Percentiles rank a stretch among this genome's conserved stretches.
phyloP scores from a whole-genome alignment of 1,284 basidiomycete genomes.

The Athelia psychrophila region DNA sequence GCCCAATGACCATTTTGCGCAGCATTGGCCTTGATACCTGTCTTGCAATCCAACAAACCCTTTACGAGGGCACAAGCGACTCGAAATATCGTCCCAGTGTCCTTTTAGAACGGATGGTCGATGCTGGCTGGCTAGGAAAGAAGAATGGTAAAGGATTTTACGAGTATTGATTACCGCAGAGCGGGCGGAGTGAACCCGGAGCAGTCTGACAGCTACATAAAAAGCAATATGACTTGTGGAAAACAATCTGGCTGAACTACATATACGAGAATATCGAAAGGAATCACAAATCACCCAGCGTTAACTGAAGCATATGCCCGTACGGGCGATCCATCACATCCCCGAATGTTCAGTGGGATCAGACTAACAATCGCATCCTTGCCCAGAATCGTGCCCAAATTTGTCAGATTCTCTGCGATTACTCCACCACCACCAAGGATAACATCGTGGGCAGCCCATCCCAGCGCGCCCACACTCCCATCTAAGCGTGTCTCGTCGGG shows the following conservation, averaged over 20 bases:
- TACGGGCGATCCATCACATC: constrained; percentile 64
- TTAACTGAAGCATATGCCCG: constrained; percentile 50
- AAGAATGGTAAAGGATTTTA: constrained; percentile 92
- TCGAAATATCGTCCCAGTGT: constrained; percentile 96
- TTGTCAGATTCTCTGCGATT: constrained; percentile 69
- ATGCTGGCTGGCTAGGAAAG: constrained; percentile 93
- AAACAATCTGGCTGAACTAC: too few relatives aligned
- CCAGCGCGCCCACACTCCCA: constrained; percentile 26
- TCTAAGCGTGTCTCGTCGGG: constrained; percentile 58
- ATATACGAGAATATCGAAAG: background rate
- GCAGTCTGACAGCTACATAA: too few relatives aligned
- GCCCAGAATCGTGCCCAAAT: constrained; percentile 37
- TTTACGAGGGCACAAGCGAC: constrained; percentile 87
- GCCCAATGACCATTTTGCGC: background rate
- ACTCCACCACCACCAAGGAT: constrained; percentile 55
- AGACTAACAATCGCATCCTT: constrained; percentile 48
- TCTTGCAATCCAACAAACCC: constrained; percentile 85
- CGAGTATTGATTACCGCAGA: constrained; percentile 44
- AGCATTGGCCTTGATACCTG: constrained; percentile 94
- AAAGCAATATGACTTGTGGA: too few relatives aligned
- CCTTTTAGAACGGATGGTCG: constrained; percentile 92
- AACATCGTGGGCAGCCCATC: constrained; percentile 52
- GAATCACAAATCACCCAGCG: background rate
- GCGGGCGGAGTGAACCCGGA: too few relatives aligned
- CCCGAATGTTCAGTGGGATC: constrained; percentile 52